Percentiles rank a stretch among this genome's conserved stretches.
Conservation (phyloP, 2,329 filamentous ascomycete species). For the Penicillium olsonii region DNA sequence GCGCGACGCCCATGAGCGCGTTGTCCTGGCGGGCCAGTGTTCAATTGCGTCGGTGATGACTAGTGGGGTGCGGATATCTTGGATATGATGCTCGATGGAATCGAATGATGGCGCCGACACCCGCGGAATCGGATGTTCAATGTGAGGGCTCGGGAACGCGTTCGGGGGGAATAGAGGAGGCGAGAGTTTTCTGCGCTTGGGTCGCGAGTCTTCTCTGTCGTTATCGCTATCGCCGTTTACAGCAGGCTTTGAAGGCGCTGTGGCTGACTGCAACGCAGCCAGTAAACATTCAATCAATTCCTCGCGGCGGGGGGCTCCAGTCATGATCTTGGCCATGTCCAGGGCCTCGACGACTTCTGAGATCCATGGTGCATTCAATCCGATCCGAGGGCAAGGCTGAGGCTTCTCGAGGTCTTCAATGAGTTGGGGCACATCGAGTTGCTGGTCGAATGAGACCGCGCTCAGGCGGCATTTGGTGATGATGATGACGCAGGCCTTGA, state of each 20-base stretch:
- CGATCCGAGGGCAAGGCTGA: constrained; percentile 17
- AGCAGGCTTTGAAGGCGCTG: neutral
- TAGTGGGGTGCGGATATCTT: constrained; percentile 56
- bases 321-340: constrained; percentile 75
- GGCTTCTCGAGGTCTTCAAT: constrained; percentile 16
- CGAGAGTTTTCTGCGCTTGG: constrained; percentile 37
- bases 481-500: constrained; percentile 44
- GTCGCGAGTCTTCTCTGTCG: constrained; percentile 1
- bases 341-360: constrained; percentile 64
- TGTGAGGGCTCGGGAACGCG: constrained; percentile 32
- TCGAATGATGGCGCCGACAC: constrained; percentile 55
- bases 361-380: constrained; percentile 47
- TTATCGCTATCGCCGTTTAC: constrained; percentile 6
- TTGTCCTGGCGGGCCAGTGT: constrained; percentile 75
- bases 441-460: neutral
- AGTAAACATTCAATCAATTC: constrained; percentile 42
- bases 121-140: constrained; percentile 42
- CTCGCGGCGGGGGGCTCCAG: constrained; percentile 64
- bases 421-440: constrained; percentile 11
- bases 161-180: constrained; percentile 37
- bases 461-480: constrained; percentile 23
- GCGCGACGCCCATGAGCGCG: constrained; percentile 70
- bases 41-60: constrained; percentile 67
- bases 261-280: constrained; percentile 29
- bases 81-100: constrained; percentile 63